Percentiles rank a stretch among this genome's conserved stretches.
phyloP scores from a whole-genome alignment of 805 yeast genomes.

The Suhomyces canberraensis region DNA sequence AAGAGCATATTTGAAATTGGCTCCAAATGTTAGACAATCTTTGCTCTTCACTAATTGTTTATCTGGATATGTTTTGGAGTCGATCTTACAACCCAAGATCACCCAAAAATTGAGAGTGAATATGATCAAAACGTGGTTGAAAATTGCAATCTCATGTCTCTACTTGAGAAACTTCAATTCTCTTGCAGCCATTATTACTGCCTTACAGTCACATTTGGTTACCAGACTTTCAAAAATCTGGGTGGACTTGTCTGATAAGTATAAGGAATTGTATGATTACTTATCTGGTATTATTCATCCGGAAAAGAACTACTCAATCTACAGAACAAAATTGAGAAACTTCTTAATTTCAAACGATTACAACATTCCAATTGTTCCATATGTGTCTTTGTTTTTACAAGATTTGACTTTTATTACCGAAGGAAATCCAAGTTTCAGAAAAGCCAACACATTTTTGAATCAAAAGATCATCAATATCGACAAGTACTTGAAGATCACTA shows the following conservation, averaged over 20 bases:
- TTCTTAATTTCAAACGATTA: slow-evolving; percentile 48
- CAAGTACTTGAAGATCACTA: slow-evolving; percentile 64
- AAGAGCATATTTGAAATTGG: slow-evolving; percentile 53
- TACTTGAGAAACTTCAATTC: slow-evolving; percentile 76
- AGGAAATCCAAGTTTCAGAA: slow-evolving; percentile 70
- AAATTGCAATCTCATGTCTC: slow-evolving; percentile 67
- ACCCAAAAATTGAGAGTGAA: slow-evolving; percentile 48
- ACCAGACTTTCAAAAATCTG: slow-evolving; percentile 62
- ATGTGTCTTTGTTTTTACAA: slow-evolving; percentile 68
- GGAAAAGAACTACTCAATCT: slow-evolving; percentile 66
- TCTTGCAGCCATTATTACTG: slow-evolving; percentile 72
- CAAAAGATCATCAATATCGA: slow-evolving; percentile 69
- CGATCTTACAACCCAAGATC: slow-evolving; percentile 54
- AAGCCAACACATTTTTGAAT: slow-evolving; percentile 53
- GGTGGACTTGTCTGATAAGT: slow-evolving; percentile 56
- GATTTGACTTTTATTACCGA: slow-evolving; percentile 80
- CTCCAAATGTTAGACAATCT: slow-evolving; percentile 62
- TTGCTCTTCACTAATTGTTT: slow-evolving; percentile 67
- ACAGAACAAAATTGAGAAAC: slow-evolving; percentile 59
- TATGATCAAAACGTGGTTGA: slow-evolving; percentile 67
- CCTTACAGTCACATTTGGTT: slow-evolving; percentile 68
- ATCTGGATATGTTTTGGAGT: slow-evolving; percentile 70
- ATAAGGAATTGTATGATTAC: slow-evolving; percentile 58
- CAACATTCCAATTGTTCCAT: slow-evolving; percentile 70
- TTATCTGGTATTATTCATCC: slow-evolving; percentile 71